Conservation (phyloP, 2,329 filamentous ascomycete species). For the Fusarium liriodendri region DNA sequence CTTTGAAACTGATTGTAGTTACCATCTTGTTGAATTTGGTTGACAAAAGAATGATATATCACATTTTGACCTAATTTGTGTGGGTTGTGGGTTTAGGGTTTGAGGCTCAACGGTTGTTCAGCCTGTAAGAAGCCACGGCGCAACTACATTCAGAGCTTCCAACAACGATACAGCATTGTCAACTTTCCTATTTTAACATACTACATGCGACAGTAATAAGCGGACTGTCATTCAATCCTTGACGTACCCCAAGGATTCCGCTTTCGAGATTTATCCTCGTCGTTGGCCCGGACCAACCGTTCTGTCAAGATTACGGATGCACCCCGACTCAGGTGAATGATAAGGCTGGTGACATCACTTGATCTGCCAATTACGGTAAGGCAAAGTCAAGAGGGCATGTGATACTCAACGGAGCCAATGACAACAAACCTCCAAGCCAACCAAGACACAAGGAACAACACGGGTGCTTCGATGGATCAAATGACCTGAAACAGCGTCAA, state of each 20-base stretch:
- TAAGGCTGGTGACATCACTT: neutral
- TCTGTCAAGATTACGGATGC: neutral
- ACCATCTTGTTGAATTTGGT: neutral
- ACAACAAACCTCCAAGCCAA: neutral
- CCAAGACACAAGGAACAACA: neutral
- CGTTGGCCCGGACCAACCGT: neutral
- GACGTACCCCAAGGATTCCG: neutral
- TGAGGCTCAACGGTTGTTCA: neutral
- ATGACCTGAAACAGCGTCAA: neutral
- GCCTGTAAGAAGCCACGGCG: neutral
- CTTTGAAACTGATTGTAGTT: neutral
- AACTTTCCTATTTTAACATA: neutral
- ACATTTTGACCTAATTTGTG: neutral
- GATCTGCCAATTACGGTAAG: neutral
- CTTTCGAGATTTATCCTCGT: neutral
- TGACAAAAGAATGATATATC: neutral
- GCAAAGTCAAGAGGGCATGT: neutral
- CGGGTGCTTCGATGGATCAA: neutral
- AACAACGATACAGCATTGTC: neutral
- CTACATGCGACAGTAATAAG: neutral
- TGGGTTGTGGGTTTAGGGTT: slow-evolving; percentile 1
- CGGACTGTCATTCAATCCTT: neutral
- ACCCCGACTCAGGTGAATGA: neutral
- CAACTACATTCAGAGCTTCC: neutral
- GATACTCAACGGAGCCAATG: neutral